Conservation (phyloP, 2,329 filamentous ascomycete genomes). For the Apiospora arundinis region DNA sequence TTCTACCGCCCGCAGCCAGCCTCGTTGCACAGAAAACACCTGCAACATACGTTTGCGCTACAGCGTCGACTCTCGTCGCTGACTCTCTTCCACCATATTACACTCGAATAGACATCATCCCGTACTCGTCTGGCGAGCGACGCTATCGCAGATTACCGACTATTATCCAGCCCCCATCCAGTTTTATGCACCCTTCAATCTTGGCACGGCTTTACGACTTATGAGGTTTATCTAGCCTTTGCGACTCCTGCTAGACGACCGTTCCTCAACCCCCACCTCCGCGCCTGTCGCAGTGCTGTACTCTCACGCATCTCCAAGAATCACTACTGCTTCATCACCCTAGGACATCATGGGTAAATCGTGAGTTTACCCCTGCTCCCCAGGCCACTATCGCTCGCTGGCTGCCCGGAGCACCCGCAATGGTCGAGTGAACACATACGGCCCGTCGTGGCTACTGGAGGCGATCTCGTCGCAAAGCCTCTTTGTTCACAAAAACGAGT, state of each 20-base stretch:
- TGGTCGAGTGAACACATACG: neutral
- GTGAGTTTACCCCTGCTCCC: slow-evolving; percentile 33
- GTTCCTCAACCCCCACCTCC: slow-evolving; percentile 5
- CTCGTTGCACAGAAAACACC: slow-evolving; percentile 10
- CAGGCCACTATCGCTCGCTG: slow-evolving; percentile 20
- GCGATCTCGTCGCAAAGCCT: neutral
- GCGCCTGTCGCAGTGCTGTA: slow-evolving; percentile 4
- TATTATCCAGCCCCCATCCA: neutral
- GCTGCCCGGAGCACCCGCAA: slow-evolving; percentile 24
- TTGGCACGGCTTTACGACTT: slow-evolving; percentile 13
- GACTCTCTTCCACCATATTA: neutral
- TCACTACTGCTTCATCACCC: neutral
- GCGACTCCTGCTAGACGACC: neutral
- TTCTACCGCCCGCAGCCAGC: slow-evolving; percentile 5
- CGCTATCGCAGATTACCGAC: neutral
- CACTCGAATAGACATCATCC: neutral
- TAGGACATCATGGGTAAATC: slow-evolving; percentile 37
- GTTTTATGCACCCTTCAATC: neutral
- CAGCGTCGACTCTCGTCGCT: neutral
- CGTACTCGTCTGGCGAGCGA: neutral
- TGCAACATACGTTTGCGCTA: slow-evolving; percentile 10
- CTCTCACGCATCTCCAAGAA: neutral
- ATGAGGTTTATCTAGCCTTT: slow-evolving; percentile 2
- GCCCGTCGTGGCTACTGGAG: slow-evolving; percentile 4
- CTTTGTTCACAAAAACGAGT: neutral